Conservation (phyloP, 2,329 filamentous ascomycete species). For the Colletotrichum sp. region DNA sequence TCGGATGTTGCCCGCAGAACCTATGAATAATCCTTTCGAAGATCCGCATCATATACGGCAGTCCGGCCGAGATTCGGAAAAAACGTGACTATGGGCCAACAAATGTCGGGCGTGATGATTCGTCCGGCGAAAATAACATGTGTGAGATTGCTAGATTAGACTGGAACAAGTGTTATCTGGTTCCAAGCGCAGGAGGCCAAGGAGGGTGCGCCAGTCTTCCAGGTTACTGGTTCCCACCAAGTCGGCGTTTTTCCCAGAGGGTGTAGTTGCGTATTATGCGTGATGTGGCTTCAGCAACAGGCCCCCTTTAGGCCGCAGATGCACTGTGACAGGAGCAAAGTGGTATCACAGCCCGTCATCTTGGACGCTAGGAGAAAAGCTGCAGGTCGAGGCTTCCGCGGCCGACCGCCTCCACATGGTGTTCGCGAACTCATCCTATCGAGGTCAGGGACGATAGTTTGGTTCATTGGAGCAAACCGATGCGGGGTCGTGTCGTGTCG, state of each 20-base stretch:
- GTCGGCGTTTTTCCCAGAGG: neutral
- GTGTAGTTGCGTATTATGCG: neutral
- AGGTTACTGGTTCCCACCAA: slow-evolving; percentile 1
- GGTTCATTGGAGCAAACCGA: neutral
- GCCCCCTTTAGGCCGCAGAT: neutral
- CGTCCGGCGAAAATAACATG: neutral
- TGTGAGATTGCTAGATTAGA: neutral
- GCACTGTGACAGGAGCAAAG: neutral
- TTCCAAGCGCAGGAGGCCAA: neutral
- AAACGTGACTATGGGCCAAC: neutral
- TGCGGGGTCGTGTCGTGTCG: neutral
- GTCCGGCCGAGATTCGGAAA: neutral
- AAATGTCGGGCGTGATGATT: neutral
- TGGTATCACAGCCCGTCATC: neutral
- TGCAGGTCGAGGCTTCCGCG: slow-evolving; percentile 1
- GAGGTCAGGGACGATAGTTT: neutral
- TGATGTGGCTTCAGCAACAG: neutral
- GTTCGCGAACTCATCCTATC: neutral
- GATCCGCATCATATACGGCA: neutral
- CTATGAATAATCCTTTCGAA: neutral
- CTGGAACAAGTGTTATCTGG: neutral
- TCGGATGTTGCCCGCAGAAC: neutral
- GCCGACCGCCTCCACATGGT: neutral
- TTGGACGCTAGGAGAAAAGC: slow-evolving; percentile 7
- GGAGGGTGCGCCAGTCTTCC: neutral